Evolutionary conservation across 345 rosid genomes (phyloP), one percentile per base, ranked within the genome.

Genomic region (Populus tremula): DNA sequence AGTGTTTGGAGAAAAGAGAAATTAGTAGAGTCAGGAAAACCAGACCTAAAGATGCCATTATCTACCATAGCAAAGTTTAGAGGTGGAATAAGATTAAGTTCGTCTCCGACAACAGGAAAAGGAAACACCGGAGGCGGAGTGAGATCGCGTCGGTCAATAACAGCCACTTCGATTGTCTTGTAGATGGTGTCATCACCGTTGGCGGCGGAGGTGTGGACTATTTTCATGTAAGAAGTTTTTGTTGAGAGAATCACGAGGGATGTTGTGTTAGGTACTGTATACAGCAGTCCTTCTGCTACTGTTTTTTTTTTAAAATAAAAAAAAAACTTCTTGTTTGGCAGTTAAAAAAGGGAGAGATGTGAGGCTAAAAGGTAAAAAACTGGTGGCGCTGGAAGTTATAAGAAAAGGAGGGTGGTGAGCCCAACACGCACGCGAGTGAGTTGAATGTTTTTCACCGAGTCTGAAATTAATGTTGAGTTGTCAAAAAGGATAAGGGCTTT

Each of bases 11-110:
- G 85, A 81, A 96, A 96, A 20, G 97, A 74, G 90, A 96, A 96
- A 90, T 92, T 96, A 73, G 89, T 88, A 75, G 94, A 83, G 81
- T 89, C 93, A 1, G 99, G 99, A 76, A 92, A 96, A 71, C 99
- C 99, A 35, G 99, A 93, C 87, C 99, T 84, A 88, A 96, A 96
- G 65, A 96, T 85, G 79, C 99, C 99, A 61, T 88, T 91, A 76
- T 96, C 98, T 27, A 96, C 99, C 94, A 93, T 87, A 9, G 99
- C 76, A 80, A 96, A 96, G 89, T 96, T 96, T 36, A 93, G 86
- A 13, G 99, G 99, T 6, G 99, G 99, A 11, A 81, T 85, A 77
- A 88, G 78, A 82, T 45, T 82, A 72, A 81, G 75, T 8, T 92
- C 90, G 12, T 83, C 90, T 0, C 84, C 88, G 74, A 80, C 25